These are phyloP conservation scores for Myxozyma nipponensis DNA, from an alignment of 805 yeast species.

Conservation along the genomic window DNA sequence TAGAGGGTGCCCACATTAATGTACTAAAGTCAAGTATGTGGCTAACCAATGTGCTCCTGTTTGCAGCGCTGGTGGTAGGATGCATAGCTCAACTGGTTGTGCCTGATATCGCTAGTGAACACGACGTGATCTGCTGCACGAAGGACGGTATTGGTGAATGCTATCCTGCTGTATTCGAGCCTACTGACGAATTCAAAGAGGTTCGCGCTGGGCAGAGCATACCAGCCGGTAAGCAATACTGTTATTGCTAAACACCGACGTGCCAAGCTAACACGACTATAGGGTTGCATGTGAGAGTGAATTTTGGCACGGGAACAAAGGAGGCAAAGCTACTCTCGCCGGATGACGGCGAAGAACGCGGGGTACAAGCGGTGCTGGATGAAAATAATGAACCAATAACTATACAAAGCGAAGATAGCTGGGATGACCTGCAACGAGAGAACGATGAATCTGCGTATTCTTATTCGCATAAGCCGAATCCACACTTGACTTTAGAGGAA, in stretches of 20 bases:
- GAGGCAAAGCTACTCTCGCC: slow-evolving; percentile 61
- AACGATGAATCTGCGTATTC: slow-evolving; percentile 10
- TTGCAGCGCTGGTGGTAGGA: not conserved
- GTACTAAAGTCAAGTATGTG: no score
- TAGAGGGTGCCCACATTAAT: no score
- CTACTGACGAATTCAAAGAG: slow-evolving; percentile 64
- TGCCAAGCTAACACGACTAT: not conserved
- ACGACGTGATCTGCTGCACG: slow-evolving; percentile 19
- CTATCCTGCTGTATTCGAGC: slow-evolving; percentile 45
- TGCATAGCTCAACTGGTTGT: not conserved
- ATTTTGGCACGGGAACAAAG: slow-evolving; percentile 64
- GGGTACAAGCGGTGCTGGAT: not conserved
- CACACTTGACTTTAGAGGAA: slow-evolving; percentile 16
- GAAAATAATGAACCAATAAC: not conserved
- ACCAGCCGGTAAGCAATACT: slow-evolving; percentile 45
- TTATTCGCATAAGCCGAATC: slow-evolving; percentile 26
- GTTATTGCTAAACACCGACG: no score
- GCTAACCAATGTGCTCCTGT: not conserved
- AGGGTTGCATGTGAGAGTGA: slow-evolving; percentile 73
- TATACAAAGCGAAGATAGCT: not conserved
- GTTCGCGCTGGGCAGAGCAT: slow-evolving; percentile 69
- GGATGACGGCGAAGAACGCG: slow-evolving; percentile 26
- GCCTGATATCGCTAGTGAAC: not conserved
- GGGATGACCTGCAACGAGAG: slow-evolving; percentile 2
- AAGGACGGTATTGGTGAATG: slow-evolving; percentile 13